Percentiles rank a stretch among this genome's conserved stretches.
Conservation (phyloP, 352 stramenopile species). For the Thraustochytrium striatum region DNA sequence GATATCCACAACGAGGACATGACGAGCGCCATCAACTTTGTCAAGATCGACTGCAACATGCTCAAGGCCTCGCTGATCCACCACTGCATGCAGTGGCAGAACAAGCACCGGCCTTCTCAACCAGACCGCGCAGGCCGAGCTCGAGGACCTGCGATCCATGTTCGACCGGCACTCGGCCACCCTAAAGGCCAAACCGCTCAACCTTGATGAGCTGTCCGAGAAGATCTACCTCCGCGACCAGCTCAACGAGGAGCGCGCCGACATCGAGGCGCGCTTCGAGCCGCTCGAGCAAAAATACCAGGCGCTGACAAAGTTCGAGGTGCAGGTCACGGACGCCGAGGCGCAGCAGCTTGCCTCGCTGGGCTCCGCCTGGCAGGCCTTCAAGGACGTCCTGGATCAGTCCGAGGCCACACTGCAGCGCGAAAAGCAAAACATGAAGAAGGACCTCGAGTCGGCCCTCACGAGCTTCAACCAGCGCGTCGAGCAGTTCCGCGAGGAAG, state of each 20-base stretch:
- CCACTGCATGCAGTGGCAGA: conserved; percentile 84
- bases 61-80: conserved; percentile 82
- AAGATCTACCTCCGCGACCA: conserved; percentile 77
- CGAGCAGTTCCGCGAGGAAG: conserved; percentile 62
- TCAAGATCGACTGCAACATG: conserved; percentile 83
- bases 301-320: conserved; percentile 50
- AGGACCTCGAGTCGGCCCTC: conserved; percentile 84
- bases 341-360: conserved; percentile 73
- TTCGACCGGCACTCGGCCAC: conserved; percentile 79
- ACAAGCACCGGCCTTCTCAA: conserved; percentile 86
- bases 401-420: conserved; percentile 82
- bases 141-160: conserved; percentile 76
- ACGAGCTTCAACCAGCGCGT: conserved; percentile 67
- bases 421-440: conserved; percentile 89
- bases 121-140: conserved; percentile 78
- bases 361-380: conserved; percentile 65
- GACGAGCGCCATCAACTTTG: conserved; percentile 86
- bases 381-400: conserved; percentile 73
- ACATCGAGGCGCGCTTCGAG: conserved; percentile 80
- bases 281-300: conserved; percentile 83
- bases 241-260: conserved; percentile 67
- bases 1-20: conserved; percentile 84
- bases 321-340: conserved; percentile 67
- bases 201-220: conserved; percentile 82
- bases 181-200: conserved; percentile 71